Base-by-base conservation (phyloP, 1,284 basidiomycete species). In the Earliella scabrosa region DNA sequence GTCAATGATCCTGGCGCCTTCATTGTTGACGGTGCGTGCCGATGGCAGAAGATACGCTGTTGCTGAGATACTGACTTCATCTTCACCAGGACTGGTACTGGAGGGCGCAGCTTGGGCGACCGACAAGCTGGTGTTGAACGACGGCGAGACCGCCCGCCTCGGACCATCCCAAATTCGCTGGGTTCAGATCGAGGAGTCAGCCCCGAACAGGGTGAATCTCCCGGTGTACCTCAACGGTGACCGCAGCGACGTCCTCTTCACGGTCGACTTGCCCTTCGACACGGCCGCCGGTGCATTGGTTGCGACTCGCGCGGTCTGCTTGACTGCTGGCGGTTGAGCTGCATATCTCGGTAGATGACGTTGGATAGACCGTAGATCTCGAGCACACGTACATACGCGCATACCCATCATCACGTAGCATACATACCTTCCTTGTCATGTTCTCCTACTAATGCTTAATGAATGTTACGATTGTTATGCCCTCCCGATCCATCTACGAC, bases 191-290 rank as follows among this genome's bases (percentile, higher is more conserved):
- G 85, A 89, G 38, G 82, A 85, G 32, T 54, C 60, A 48, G 67
- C 68, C 48, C 65, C 57, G 27, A 63, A 63, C 23, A 77, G 77
- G 50, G 90, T 94, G 68, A 92, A 90, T 64, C 74, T 98, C 21
- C 95, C 95, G 0, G 91, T 98, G 34, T 98, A 97, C 72, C 82
- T 97, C 69, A 97, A 98, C 73, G 82, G 83, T 59, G 95, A 97
- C 71, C 85, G 95, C 38, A 91, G 86, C 67, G 91, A 94, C 67
- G 90, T 96, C 40, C 75, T 98, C 64, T 97, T 97, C 76, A 92
- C 90, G 0, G 85, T 93, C 35, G 82, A 91, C 64, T 72, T 95
- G 56, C 87, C 90, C 13, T 92, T 93, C 64, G 87, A 90, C 61
- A 77, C 72, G 58, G 81, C 77, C 43, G 84, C 85, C 0, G 80